Evolutionary conservation across 495 filamentous ascomycete species (phyloP).

Genomic region (Penicillium soppii): DNA sequence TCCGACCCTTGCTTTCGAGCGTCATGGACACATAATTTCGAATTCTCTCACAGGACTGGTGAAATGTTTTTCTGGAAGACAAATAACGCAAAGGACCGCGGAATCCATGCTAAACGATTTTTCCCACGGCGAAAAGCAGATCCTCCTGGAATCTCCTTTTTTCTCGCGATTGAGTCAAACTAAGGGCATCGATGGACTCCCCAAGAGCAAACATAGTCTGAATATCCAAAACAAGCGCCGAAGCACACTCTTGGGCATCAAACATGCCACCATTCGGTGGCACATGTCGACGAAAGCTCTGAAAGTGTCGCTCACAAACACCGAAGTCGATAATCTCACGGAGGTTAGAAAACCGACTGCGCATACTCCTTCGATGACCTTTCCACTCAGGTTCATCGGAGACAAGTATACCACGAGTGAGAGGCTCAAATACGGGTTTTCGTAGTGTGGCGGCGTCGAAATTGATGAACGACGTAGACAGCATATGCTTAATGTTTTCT

Average conservation of each 20-base stretch:
- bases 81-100: background rate
- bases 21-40: background rate
- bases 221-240: conserved; percentile 12
- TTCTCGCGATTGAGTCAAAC: conserved; percentile 4
- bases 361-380: conserved; percentile 9
- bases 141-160: conserved; percentile 16
- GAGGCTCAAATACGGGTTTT: conserved; percentile 13
- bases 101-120: background rate
- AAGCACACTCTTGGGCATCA: conserved; percentile 10
- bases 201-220: conserved; percentile 13
- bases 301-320: conserved; percentile 9
- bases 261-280: conserved; percentile 6
- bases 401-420: conserved; percentile 21
- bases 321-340: conserved; percentile 11
- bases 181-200: conserved; percentile 14
- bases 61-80: background rate
- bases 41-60: background rate
- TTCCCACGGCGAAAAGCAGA: background rate
- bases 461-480: conserved; percentile 13
- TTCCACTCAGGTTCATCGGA: conserved; percentile 18
- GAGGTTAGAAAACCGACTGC: conserved; percentile 11
- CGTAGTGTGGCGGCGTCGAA: conserved; percentile 16
- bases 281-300: background rate
- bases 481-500: conserved; percentile 16
- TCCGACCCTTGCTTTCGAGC: background rate